Evolutionary conservation across 2,329 filamentous ascomycete genomes (phyloP), one percentile per base, ranked within the genome.

Genomic region (Penicillium sp.): DNA sequence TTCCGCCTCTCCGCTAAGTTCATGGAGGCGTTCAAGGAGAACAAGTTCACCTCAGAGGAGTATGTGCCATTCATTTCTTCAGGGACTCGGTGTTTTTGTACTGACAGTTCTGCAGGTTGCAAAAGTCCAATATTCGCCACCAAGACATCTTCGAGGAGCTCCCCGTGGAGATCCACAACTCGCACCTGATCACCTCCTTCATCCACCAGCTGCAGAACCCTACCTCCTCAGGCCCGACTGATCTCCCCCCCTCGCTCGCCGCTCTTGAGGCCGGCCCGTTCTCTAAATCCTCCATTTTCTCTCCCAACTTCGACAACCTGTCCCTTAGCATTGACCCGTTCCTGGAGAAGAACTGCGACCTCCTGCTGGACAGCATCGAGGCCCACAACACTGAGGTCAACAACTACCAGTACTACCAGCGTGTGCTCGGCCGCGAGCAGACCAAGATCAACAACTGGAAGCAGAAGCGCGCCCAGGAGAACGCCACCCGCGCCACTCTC

Each of bases 331-430:
- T 97, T 76, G 94, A 99, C 74, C 94, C 94, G 29, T 96, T 95
- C 83, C 86, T 99, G 46, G 93, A 97, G 83, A 96, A 97, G 85
- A 96, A 93, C 50, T 96, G 92, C 79, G 93, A 99, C 73, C 85
- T 97, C 65, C 85, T 99, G 54, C 86, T 97, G 60, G 94, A 99
- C 72, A 92, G 89, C 81, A 96, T 99, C 74, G 94, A 99, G 82
- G 89, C 89, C 53, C 94, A 99, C 82, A 94, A 97, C 80, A 96
- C 92, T 57, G 94, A 99, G 78, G 89, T 96, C 74, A 97, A 97
- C 86, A 99, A 99, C 84, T 94, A 95, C 81, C 92, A 97, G 77
- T 90, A 89, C 84, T 97, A 97, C 82, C 92, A 97, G 80, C 86
- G 94, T 69, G 92, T 95, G 71, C 83, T 97, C 55, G 89, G 88